Evolutionary conservation across 495 filamentous ascomycete species (phyloP), one percentile per base, ranked within the genome.

Genomic region (Penicillium atrosanguineum): DNA sequence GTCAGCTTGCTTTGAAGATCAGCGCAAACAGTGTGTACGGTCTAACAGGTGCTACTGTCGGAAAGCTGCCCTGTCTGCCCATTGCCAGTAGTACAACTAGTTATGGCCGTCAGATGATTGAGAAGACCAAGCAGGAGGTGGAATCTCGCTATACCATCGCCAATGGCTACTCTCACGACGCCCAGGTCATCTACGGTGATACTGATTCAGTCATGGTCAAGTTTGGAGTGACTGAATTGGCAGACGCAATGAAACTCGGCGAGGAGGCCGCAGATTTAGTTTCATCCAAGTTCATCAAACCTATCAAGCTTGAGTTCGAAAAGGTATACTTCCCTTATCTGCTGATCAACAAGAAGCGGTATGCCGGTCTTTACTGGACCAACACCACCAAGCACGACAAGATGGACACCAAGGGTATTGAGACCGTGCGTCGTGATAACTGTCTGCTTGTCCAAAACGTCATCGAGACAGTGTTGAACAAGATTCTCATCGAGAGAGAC

Each of bases 181-280:
- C 94, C 0, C 80, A 95, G 60, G 94, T 99, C 69, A 95, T 99
- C 53, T 99, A 99, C 59, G 94, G 94, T 72, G 94, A 99, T 68
- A 99, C 94, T 21, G 94, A 99, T 78, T 99, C 94, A 7, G 94
- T 99, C 69, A 99, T 99, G 94, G 94, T 99, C 31, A 97, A 97
- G 62, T 99, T 99, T 62, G 94, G 94, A 12, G 89, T 90, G 4
- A 83, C 78, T 11, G 89, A 96, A 38, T 76, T 97, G 12, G 81
- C 82, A 11, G 86, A 90, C 23, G 85, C 91, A 19, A 97, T 99
- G 95, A 91, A 92, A 66, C 82, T 97, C 28, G 94, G 94, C 5
- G 78, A 95, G 63, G 91, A 99, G 64, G 94, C 94, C 2, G 86
- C 94, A 4, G 78, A 84, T 23, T 94, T 69, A 57, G 94, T 99